Evolutionary conservation across 140 eudicot species (phyloP), one percentile per base, ranked within the genome.

Genomic region (Senecio squalidus): DNA sequence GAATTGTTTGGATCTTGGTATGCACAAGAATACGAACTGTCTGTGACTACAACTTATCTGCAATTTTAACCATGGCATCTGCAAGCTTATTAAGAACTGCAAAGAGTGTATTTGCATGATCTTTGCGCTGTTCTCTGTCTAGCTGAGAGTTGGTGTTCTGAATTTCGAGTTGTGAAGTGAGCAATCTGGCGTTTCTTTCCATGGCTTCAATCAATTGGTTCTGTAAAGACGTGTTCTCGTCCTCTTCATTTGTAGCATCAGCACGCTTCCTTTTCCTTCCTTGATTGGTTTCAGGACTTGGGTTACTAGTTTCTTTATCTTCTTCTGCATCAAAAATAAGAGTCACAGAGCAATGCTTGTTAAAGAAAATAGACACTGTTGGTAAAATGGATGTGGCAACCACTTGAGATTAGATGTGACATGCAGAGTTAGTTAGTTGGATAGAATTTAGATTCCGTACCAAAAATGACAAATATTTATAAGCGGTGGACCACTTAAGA

Each of bases 1-100:
- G 36, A 55, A 33, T 62, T 59, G 46, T 20, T 15, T 36, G 24
- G 9, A 51, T 27, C 46, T 49, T 58, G 58, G 64, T 81, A 67
- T 78, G 78, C 82, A 78, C 74, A 71, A 15, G 47, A 33, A 62
- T 55, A 44, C 26, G 38, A 36, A 33, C 29, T 44, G 54, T 24
- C 22, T 26, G 53, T n/a, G 29, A 20, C 94, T 91, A 86, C 41
- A 91, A 72, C 70, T 91, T 91, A 69, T 91, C 98, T 46, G 98
- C 98, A 66, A 91, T 91, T 45, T 71, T 76, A 58, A 85, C 96
- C 74, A 91, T 65, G 34, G 98, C 94, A 70, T 86, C 98, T 13
- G 95, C 98, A 45, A 91, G 85, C 83, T 86, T 91, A 62, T 72
- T 68, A 49, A 91, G 90, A 38, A 84, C 91, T 3, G 81, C 71